Evolutionary conservation across 164 flowering plant genomes (phyloP), one percentile per base, ranked within the genome.

Genomic region (Sedum album): DNA sequence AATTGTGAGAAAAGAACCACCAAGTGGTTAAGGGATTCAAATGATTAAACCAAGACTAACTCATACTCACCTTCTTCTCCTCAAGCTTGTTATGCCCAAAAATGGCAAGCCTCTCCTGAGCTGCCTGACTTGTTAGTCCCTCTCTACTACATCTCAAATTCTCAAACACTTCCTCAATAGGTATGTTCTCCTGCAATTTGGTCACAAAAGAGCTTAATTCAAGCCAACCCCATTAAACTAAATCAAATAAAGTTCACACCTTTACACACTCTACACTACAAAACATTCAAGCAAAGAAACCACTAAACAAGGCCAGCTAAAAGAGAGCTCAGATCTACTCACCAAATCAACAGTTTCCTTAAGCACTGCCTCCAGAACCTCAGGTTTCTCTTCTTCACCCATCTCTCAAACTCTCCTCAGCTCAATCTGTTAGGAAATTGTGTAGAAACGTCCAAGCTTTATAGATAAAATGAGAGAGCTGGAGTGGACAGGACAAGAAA

Each of bases 21-120:
- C 25, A 63, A 63, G n/a, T 25, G 36, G 17, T 30, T n/a, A 23
- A 60, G 65, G 36, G 38, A 28, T 6, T 61, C 20, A 61, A 30
- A 28, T 14, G 21, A 28, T 30, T 20, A n/a, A n/a, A n/a, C 4
- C 0, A 33, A 23, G 11, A 36, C 17, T n/a, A 64, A 64, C 77
- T 67, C 17, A 88, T 90, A 64, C 77, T 67, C 17, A 88, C 93
- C 87, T 83, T 79, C 67, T 80, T 88, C 78, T 88, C 94, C 73
- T 88, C 88, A 41, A 88, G 88, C 77, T 88, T 86, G 71, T 88
- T 88, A 71, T 80, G 78, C 13, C 94, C 91, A 71, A 85, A 88
- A 64, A 82, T 13, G n/a, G 75, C 76, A 68, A 88, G 62, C 36
- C 91, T 75, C 67, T 80, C 72, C 44, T 80, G 73, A 65, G 70